Base-by-base conservation (phyloP, 331 rosid species). In the Pyrus hybrid region DNA sequence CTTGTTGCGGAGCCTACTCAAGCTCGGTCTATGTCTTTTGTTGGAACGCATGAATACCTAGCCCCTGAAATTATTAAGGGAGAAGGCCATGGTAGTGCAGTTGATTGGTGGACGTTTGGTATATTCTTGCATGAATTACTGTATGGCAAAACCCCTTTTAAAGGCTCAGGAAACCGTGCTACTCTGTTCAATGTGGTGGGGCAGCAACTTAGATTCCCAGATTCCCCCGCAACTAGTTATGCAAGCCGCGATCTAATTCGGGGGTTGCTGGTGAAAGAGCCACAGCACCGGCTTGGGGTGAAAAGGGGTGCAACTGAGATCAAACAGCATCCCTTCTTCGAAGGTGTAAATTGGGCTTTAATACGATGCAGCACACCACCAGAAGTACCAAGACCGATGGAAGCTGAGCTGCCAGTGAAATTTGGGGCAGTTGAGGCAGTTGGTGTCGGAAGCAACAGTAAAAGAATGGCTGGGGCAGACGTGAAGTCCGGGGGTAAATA, bases 101-200 rank as follows among this genome's bases (percentile, higher is more conserved):
- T 95, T 70, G 99, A 95, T 80, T 95, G 99, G 99, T 95, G 99
- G 99, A 95, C 99, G 28, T 95, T 95, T 78, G 99, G 99, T 66
- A 90, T 95, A 71, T 95, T 95, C 88, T 80, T 95, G 89, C 97
- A 95, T 5, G 99, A 95, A 71, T 84, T 95, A 17, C 83, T 95
- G 45, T 95, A 92, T 25, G 97, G 99, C 23, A 95, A 92, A 79
- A 95, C 99, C 28, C 99, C 99, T 29, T 95, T 95, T 85, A 95
- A 92, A 79, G 99, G 99, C 17, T 90, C 99, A 18, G 97, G 99
- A 75, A 95, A 95, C 80, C 94, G 97, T 13, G 99, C 99, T 60
- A 95, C 99, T 8, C 86, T 95, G 79, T 95, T 95, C 91, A 95
- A 95, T 33, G 99, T 95, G 79, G 99, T 95, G 37, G 99, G 99